phyloP scores from a whole-genome alignment of 2,329 filamentous ascomycete genomes.

The Arachnopeziza araneosa region DNA sequence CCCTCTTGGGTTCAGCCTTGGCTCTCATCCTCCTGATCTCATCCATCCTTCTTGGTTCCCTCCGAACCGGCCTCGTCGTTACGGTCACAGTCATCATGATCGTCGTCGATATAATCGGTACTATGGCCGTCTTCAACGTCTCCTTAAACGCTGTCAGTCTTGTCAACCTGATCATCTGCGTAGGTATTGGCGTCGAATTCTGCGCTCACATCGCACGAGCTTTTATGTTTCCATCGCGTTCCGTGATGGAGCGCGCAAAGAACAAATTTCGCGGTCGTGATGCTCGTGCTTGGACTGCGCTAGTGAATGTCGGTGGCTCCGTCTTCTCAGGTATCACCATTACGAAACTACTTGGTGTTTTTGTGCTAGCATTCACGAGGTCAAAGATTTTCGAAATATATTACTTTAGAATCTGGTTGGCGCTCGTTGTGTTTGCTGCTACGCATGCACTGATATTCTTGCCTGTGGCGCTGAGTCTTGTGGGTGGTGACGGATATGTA shows the following conservation, averaged over 20 bases:
- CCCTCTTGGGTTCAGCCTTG: conserved; percentile 75
- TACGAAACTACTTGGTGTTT: conserved; percentile 89
- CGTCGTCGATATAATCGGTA: conserved; percentile 86
- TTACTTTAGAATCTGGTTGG: conserved; percentile 95
- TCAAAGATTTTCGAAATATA: conserved; percentile 99
- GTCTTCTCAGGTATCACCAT: conserved; percentile 96
- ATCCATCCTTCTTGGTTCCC: conserved; percentile 73
- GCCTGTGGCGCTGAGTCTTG: conserved; percentile 79
- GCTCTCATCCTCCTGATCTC: conserved; percentile 81
- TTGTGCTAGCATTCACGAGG: conserved; percentile 85
- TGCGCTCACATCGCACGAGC: conserved; percentile 94
- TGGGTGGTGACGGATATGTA: conserved; percentile 81
- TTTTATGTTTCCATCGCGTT: conserved; percentile 85
- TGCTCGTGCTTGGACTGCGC: conserved; percentile 82
- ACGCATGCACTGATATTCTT: conserved; percentile 86
- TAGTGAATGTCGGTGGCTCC: conserved; percentile 90
- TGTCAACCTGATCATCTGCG: conserved; percentile 94
- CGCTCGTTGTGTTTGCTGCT: conserved; percentile 83
- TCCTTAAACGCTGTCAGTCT: conserved; percentile 92
- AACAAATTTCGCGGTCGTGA: conserved; percentile 75
- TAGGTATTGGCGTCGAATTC: conserved; percentile 95
- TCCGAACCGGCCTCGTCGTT: conserved; percentile 75
- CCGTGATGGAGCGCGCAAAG: conserved; percentile 75
- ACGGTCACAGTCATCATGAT: conserved; percentile 89
- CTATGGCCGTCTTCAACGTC: conserved; percentile 85